A percentile compares a stretch with the other conserved stretches of the same genome.
These are phyloP conservation scores for Parathielavia appendiculata DNA, from an alignment of 495 filamentous ascomycete species.

Conservation along the genomic window DNA sequence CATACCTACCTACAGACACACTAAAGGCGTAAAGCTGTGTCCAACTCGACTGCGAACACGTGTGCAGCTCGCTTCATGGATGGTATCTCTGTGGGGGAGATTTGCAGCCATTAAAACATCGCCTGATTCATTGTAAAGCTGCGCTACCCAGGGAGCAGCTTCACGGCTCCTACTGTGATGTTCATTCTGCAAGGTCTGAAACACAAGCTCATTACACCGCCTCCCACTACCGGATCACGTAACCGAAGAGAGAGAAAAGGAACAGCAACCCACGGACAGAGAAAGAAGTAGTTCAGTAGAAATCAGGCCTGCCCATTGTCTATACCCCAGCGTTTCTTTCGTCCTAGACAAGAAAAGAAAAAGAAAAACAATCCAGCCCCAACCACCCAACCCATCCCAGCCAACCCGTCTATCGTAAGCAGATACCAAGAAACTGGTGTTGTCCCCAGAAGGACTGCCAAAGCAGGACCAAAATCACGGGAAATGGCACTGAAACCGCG, in stretches of 20 bases:
- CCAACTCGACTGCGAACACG: too few relatives aligned
- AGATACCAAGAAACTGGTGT: background rate
- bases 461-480: background rate
- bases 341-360: background rate
- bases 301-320: slow-evolving; percentile 1
- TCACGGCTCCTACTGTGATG: too few relatives aligned
- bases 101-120: too few relatives aligned
- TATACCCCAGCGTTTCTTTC: background rate
- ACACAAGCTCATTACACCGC: too few relatives aligned
- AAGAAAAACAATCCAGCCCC: background rate
- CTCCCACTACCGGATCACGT: background rate
- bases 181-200: too few relatives aligned
- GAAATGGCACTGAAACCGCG: background rate
- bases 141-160: too few relatives aligned
- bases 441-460: background rate
- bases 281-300: background rate
- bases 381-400: background rate
- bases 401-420: background rate
- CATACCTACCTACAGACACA: too few relatives aligned
- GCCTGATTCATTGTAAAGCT: too few relatives aligned
- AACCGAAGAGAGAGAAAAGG: background rate
- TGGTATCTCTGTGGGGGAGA: too few relatives aligned
- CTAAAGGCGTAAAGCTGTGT: too few relatives aligned
- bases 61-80: too few relatives aligned
- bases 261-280: background rate